Conservation (phyloP, 495 filamentous ascomycete genomes). For the Penicillium samsonianum region DNA sequence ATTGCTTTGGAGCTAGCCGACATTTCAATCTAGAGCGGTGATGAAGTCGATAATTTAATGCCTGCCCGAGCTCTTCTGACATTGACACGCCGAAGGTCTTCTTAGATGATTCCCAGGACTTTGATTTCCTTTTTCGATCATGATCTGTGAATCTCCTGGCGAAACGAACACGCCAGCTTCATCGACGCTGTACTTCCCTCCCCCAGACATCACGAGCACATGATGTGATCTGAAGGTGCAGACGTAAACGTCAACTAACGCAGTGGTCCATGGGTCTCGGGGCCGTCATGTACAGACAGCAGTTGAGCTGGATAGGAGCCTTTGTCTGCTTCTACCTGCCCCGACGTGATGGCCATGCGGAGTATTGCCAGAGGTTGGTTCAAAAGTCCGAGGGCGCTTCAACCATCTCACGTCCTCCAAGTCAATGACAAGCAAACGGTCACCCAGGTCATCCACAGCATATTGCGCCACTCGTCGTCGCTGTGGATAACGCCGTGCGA, state of each 20-base stretch:
- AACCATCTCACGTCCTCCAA: constrained; percentile 2
- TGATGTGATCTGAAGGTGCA: constrained; percentile 23
- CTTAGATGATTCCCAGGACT: constrained; percentile 21
- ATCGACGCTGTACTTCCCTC: constrained; percentile 24
- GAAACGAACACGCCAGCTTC: neutral
- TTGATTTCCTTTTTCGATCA: constrained; percentile 24
- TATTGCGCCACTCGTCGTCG: constrained; percentile 2
- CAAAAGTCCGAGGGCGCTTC: neutral
- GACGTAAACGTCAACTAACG: neutral
- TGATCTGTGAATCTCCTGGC: constrained; percentile 16
- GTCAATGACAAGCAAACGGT: neutral
- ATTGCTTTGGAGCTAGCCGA: constrained; percentile 13
- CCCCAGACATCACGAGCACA: constrained; percentile 51
- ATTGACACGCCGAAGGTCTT: constrained; percentile 29
- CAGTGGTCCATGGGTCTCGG: no score
- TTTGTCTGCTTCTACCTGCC: neutral
- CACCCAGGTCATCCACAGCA: neutral
- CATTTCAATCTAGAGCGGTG: constrained; percentile 27
- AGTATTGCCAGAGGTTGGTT: neutral
- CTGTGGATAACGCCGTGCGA: neutral
- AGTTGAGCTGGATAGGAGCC: neutral
- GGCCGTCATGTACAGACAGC: neutral
- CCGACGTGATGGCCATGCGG: neutral
- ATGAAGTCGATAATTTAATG: constrained; percentile 39
- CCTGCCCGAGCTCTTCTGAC: constrained; percentile 28